These are phyloP conservation scores for Pichia sp. DNA, from an alignment of 1,139 yeast species.

Conservation along the genomic window DNA sequence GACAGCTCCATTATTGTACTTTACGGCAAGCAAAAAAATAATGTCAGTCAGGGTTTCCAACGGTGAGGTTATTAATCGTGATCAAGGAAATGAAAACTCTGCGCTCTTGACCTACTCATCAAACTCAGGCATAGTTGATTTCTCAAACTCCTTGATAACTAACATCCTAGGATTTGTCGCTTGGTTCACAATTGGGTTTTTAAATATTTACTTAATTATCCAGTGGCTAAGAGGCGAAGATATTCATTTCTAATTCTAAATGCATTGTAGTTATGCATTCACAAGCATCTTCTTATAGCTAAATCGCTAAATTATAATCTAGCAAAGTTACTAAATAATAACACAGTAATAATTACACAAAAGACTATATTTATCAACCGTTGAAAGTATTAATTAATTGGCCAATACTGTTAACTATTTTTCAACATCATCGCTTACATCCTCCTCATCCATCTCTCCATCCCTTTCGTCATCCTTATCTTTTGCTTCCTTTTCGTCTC, in stretches of 20 bases:
- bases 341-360: neutral
- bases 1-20: constrained; percentile 85
- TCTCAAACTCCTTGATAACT: constrained; percentile 62
- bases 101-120: constrained; percentile 10
- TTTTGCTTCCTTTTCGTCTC: neutral
- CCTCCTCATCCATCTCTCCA: neutral
- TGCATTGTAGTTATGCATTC: neutral
- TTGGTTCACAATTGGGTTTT: constrained; percentile 66
- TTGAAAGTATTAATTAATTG: neutral
- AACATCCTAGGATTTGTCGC: constrained; percentile 54
- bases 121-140: constrained; percentile 37
- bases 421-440: neutral
- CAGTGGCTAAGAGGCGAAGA: constrained; percentile 72
- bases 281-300: neutral
- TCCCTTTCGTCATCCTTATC: neutral
- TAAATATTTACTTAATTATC: constrained; percentile 67
- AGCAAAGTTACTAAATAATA: neutral
- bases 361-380: neutral
- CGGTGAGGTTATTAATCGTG: neutral
- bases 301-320: neutral
- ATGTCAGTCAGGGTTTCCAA: constrained; percentile 46
- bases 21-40: constrained; percentile 67
- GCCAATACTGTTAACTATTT: neutral
- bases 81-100: constrained; percentile 9
- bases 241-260: constrained; percentile 43